Evolutionary conservation across 2,329 filamentous ascomycete genomes (phyloP).

Genomic region (Pyricularia sp.): DNA sequence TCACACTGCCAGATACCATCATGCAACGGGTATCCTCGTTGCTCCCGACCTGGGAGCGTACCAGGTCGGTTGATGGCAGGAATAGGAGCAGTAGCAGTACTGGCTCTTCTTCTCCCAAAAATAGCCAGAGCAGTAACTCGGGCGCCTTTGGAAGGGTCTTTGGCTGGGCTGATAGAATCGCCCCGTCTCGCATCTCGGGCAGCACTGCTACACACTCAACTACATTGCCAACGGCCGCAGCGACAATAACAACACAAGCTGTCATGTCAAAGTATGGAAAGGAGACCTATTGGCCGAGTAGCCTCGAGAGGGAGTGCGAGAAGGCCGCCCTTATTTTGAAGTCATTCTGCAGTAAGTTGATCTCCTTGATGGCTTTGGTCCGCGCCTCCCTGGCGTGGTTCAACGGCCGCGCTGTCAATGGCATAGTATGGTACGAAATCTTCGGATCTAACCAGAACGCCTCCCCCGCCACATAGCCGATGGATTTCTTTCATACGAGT

Average conservation of each 20-base stretch:
- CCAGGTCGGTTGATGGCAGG: conserved; percentile 13
- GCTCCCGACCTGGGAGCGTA: conserved; percentile 28
- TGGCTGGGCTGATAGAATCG: conserved; percentile 54
- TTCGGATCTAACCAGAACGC: conserved; percentile 11
- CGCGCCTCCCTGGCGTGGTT: background rate
- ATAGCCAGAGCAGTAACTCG: background rate
- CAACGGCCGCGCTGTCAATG: background rate
- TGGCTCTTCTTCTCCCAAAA: background rate
- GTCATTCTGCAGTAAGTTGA: conserved; percentile 62
- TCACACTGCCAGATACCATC: conserved; percentile 9
- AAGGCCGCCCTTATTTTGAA: conserved; percentile 84
- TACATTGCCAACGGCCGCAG: background rate
- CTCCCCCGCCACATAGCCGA: conserved; percentile 29
- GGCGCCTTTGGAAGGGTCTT: conserved; percentile 33
- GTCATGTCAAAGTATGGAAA: conserved; percentile 14
- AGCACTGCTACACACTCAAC: background rate
- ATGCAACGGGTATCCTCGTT: conserved; percentile 39
- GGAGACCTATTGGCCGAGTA: conserved; percentile 38
- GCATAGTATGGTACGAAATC: conserved; percentile 8
- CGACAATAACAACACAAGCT: background rate
- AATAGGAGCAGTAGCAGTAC: conserved; percentile 2
- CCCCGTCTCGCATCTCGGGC: conserved; percentile 5
- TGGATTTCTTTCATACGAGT: conserved; percentile 39
- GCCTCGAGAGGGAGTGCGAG: conserved; percentile 80
- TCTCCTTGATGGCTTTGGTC: background rate